A percentile compares a stretch with the other conserved stretches of the same genome.
Conservation (phyloP, 345 rosid genomes). For the Clausena lansium region DNA sequence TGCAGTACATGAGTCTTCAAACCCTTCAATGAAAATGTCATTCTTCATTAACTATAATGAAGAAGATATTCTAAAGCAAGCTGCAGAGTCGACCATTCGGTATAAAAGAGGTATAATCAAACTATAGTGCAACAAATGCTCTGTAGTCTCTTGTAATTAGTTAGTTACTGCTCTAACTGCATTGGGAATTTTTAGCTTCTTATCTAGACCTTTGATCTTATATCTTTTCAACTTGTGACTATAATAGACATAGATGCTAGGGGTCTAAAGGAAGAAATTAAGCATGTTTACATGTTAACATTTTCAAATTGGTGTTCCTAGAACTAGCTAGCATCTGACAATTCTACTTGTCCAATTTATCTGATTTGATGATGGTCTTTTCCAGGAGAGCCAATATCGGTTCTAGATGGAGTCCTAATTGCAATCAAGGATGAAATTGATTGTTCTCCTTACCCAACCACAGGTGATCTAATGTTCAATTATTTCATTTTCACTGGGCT, state of each 20-base stretch:
- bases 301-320: neutral
- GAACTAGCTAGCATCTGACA: neutral
- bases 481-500: neutral
- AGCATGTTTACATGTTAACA: too few relatives aligned
- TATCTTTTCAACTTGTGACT: too few relatives aligned
- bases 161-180: neutral
- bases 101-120: slow-evolving; percentile 45
- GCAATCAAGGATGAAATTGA: slow-evolving; percentile 82
- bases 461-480: slow-evolving; percentile 34
- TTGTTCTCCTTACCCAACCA: slow-evolving; percentile 72
- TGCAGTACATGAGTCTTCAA: slow-evolving; percentile 43
- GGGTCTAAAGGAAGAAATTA: too few relatives aligned
- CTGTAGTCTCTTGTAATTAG: neutral
- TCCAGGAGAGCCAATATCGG: slow-evolving; percentile 62
- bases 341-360: neutral
- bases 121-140: neutral
- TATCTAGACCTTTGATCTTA: too few relatives aligned
- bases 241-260: too few relatives aligned
- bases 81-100: slow-evolving; percentile 52
- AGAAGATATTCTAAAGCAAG: slow-evolving; percentile 57
- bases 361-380: neutral
- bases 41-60: slow-evolving; percentile 51
- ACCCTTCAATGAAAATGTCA: slow-evolving; percentile 44
- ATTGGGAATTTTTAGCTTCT: neutral
- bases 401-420: slow-evolving; percentile 66